Percentiles rank a stretch among this genome's conserved stretches.
These are phyloP conservation scores for Heimioporus sp. DNA, from an alignment of 768 basidiomycete genomes.

Conservation along the genomic window DNA sequence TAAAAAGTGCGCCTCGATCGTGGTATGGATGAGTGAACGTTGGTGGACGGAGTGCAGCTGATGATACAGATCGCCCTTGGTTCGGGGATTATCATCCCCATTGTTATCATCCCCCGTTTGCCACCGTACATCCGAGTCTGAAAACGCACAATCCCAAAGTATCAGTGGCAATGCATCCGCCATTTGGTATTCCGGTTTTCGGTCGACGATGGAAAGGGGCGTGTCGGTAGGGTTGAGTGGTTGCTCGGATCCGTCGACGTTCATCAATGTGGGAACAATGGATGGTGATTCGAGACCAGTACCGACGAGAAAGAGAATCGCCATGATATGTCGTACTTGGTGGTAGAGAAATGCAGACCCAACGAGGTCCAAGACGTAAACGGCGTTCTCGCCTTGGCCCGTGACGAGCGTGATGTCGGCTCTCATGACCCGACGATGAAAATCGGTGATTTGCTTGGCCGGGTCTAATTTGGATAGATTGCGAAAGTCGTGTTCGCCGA, in stretches of 20 bases:
- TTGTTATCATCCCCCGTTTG: slow-evolving; percentile 45
- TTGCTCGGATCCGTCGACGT: slow-evolving; percentile 45
- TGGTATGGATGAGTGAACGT: slow-evolving; percentile 62
- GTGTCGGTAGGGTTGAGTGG: slow-evolving; percentile 2
- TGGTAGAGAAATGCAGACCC: slow-evolving; percentile 93
- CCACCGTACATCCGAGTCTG: slow-evolving; percentile 69
- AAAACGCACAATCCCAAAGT: slow-evolving; percentile 87
- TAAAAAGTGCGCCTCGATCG: slow-evolving; percentile 66
- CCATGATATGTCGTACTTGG: slow-evolving; percentile 95
- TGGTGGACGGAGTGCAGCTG: slow-evolving; percentile 53
- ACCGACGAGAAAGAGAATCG: slow-evolving; percentile 85
- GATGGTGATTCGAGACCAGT: slow-evolving; percentile 71
- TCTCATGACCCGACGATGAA: slow-evolving; percentile 62
- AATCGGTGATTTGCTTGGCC: slow-evolving; percentile 84
- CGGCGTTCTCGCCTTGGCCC: slow-evolving; percentile 30
- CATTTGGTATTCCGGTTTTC: slow-evolving; percentile 92
- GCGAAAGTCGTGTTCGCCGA: slow-evolving; percentile 93
- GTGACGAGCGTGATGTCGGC: slow-evolving; percentile 59
- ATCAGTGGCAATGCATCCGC: slow-evolving; percentile 88
- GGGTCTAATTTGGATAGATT: slow-evolving; percentile 95
- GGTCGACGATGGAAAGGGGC: slow-evolving; percentile 50
- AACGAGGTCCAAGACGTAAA: slow-evolving; percentile 77
- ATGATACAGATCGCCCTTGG: slow-evolving; percentile 43
- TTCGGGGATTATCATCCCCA: slow-evolving; percentile 22
- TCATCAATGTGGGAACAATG: slow-evolving; percentile 70